These are phyloP conservation scores for Boechera retrofracta DNA, from an alignment of 345 rosid species.

Conservation along the genomic window DNA sequence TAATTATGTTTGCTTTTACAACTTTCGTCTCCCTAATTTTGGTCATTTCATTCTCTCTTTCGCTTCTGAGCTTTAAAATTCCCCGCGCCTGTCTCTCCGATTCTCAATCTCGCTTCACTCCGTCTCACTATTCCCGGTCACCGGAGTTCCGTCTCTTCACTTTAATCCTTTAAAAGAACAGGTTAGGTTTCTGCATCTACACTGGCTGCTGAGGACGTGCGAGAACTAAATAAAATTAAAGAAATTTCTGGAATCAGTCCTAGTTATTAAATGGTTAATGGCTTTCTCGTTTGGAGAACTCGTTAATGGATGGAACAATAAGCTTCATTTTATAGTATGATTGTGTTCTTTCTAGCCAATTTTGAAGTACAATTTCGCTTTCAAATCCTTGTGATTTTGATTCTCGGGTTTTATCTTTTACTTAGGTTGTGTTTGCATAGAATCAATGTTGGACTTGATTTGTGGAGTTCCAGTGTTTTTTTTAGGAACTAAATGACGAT, in stretches of 20 bases:
- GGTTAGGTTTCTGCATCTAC: conserved; percentile 36
- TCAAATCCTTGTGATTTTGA: conserved; percentile 6
- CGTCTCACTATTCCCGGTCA: conserved; percentile 14
- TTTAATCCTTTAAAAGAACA: neutral
- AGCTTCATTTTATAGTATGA: neutral
- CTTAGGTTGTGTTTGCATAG: neutral
- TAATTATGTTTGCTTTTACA: neutral
- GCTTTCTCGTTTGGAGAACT: neutral
- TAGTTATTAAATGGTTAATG: neutral
- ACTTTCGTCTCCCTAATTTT: conserved; percentile 8
- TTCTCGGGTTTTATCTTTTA: neutral
- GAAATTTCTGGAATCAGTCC: conserved; percentile 6
- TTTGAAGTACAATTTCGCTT: conserved; percentile 15
- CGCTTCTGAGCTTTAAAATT: conserved; percentile 42
- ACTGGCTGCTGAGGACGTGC: conserved; percentile 26
- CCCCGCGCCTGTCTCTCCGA: conserved; percentile 39
- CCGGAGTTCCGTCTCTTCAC: neutral
- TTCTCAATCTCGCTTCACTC: conserved; percentile 6
- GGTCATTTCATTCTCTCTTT: neutral
- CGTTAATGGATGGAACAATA: neutral
- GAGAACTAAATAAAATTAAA: neutral
- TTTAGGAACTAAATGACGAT: neutral
- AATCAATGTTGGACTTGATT: conserved; percentile 27
- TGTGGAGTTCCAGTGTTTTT: neutral
- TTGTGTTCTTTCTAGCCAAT: neutral